Conservation (phyloP, 2,329 filamentous ascomycete genomes). For the Tolypocladium capitatum region DNA sequence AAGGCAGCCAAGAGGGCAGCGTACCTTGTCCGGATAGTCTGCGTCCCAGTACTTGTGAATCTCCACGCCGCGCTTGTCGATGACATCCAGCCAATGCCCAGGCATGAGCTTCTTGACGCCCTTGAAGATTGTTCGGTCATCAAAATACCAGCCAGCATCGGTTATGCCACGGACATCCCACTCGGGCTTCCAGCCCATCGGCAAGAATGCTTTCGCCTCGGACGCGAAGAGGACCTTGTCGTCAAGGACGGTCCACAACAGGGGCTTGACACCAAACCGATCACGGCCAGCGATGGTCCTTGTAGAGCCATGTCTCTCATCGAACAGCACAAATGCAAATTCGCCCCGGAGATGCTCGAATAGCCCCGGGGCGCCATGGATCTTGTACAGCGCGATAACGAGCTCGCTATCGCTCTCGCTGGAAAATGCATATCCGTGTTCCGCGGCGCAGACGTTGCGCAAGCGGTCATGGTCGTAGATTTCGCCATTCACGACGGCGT, state of each 20-base stretch:
- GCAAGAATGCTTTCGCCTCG: conserved; percentile 40
- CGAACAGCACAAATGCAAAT: conserved; percentile 39
- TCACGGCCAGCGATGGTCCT: conserved; percentile 35
- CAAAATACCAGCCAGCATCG: conserved; percentile 28
- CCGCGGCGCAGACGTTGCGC: conserved; percentile 18
- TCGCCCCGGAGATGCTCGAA: conserved; percentile 35
- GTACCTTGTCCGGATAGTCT: conserved; percentile 37
- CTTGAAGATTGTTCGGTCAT: conserved; percentile 34
- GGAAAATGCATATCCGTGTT: conserved; percentile 28
- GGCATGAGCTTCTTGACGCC: conserved; percentile 30
- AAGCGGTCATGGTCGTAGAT: conserved; percentile 40
- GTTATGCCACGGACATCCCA: conserved; percentile 37
- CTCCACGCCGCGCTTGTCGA: conserved; percentile 19
- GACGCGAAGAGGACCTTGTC: conserved; percentile 32
- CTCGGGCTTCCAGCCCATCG: conserved; percentile 35
- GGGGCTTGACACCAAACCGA: conserved; percentile 43
- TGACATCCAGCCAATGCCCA: conserved; percentile 27
- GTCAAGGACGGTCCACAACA: conserved; percentile 33
- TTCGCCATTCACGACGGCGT: conserved; percentile 47
- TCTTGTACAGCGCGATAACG: conserved; percentile 36
- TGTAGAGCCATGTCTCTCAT: conserved; percentile 21
- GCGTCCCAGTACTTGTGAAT: conserved; percentile 38
- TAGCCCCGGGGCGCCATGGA: conserved; percentile 25
- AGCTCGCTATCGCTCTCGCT: conserved; percentile 37
- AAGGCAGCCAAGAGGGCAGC: neutral